Conservation (phyloP, 768 basidiomycete genomes). For the Leucocoprinus birnbaumii region DNA sequence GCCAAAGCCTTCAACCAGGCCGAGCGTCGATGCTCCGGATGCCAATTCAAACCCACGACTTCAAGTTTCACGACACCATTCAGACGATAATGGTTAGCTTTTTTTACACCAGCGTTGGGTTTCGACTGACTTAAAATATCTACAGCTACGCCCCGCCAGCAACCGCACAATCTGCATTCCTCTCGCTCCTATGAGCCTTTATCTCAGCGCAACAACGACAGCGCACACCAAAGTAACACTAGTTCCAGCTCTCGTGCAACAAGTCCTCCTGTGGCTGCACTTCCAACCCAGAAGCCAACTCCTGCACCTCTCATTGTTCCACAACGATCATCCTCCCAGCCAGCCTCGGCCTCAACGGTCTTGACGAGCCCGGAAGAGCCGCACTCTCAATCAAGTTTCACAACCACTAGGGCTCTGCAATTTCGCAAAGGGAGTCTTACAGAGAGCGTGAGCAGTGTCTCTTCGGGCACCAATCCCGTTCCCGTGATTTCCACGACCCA, state of each 20-base stretch:
- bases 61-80: slow-evolving; percentile 27
- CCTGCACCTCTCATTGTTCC: slow-evolving; percentile 36
- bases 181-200: slow-evolving; percentile 42
- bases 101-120: slow-evolving; percentile 5
- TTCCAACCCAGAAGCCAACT: slow-evolving; percentile 21
- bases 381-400: too few relatives aligned
- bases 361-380: slow-evolving; percentile 19
- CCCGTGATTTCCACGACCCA: slow-evolving; percentile 15
- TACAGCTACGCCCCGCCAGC: slow-evolving; percentile 27
- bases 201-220: slow-evolving; percentile 22
- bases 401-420: slow-evolving; percentile 16
- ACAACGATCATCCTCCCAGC: slow-evolving; percentile 31
- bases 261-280: slow-evolving; percentile 17
- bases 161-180: slow-evolving; percentile 28
- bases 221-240: slow-evolving; percentile 20
- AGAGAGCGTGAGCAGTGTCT: slow-evolving; percentile 31
- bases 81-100: slow-evolving; percentile 37
- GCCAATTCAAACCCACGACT: slow-evolving; percentile 22
- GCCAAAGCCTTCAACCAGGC: slow-evolving; percentile 24
- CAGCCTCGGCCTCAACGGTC: slow-evolving; percentile 14
- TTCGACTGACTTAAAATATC: slow-evolving; percentile 12
- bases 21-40: slow-evolving; percentile 24
- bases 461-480: slow-evolving; percentile 20
- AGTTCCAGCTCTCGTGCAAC: slow-evolving; percentile 11
- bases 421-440: slow-evolving; percentile 35